Conservation (phyloP, 768 basidiomycete genomes). For the Leccinum rimulosum region DNA sequence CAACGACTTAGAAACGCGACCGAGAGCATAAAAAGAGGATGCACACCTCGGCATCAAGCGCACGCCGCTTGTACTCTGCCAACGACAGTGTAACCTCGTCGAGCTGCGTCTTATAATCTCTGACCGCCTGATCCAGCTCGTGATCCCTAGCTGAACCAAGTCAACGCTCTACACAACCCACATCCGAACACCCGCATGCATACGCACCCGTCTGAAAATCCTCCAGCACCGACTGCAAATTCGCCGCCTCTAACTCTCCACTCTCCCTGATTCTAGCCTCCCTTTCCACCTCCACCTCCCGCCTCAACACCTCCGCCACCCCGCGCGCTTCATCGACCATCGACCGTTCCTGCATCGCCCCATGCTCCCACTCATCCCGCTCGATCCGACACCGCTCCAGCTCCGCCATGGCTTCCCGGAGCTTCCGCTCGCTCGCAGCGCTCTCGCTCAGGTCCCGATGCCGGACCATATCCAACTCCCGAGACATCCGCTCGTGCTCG, state of each 20-base stretch:
- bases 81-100: slow-evolving; percentile 67
- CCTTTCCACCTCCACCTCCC: slow-evolving; percentile 67
- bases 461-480: slow-evolving; percentile 68
- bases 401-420: slow-evolving; percentile 81
- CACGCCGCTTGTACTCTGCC: slow-evolving; percentile 86
- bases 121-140: slow-evolving; percentile 82
- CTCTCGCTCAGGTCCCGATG: slow-evolving; percentile 66
- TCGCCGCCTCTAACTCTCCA: slow-evolving; percentile 58
- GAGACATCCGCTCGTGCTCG: slow-evolving; percentile 68
- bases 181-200: neutral
- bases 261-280: slow-evolving; percentile 55
- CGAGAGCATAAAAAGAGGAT: neutral
- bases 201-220: slow-evolving; percentile 90
- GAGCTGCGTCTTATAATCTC: slow-evolving; percentile 78
- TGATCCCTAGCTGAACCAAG: slow-evolving; percentile 73
- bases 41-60: slow-evolving; percentile 80
- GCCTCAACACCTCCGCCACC: slow-evolving; percentile 50
- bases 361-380: slow-evolving; percentile 68
- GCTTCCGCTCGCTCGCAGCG: slow-evolving; percentile 68
- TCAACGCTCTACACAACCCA: slow-evolving; percentile 2
- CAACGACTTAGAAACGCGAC: slow-evolving; percentile 4
- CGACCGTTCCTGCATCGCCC: slow-evolving; percentile 63
- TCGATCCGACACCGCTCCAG: slow-evolving; percentile 85
- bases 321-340: slow-evolving; percentile 66
- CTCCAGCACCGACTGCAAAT: slow-evolving; percentile 89